phyloP scores from a whole-genome alignment of 768 basidiomycete genomes.

The Naganishia onofrii region DNA sequence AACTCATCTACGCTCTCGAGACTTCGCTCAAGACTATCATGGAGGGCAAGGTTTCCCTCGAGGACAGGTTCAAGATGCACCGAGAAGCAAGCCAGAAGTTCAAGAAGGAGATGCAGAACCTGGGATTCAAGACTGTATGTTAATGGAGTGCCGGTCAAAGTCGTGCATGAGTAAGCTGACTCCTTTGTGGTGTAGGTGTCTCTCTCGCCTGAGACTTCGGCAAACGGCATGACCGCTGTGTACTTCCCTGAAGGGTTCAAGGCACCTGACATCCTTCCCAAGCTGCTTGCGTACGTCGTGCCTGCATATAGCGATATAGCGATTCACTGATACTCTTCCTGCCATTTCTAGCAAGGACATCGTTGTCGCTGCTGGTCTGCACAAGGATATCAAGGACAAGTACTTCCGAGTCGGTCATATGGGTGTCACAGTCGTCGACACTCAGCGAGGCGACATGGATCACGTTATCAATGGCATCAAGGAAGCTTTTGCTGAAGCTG shows the following conservation, averaged over 20 bases:
- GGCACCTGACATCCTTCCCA: conserved; percentile 72
- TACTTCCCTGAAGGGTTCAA: conserved; percentile 80
- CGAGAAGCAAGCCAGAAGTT: conserved; percentile 65
- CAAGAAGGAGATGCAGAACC: conserved; percentile 63
- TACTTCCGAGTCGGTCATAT: conserved; percentile 95
- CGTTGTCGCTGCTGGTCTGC: conserved; percentile 83
- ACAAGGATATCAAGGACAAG: conserved; percentile 76
- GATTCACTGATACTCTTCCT: background rate
- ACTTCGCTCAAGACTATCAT: conserved; percentile 75
- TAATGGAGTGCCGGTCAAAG: background rate
- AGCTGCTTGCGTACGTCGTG: conserved; percentile 56
- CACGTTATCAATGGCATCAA: conserved; percentile 66
- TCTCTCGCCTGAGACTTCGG: conserved; percentile 61
- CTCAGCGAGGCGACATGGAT: conserved; percentile 70
- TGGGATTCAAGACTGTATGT: conserved; percentile 67
- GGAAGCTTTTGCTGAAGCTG: conserved; percentile 43
- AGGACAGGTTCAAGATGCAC: conserved; percentile 76
- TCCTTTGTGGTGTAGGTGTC: conserved; percentile 55
- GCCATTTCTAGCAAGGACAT: conserved; percentile 60
- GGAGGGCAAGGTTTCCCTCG: conserved; percentile 62
- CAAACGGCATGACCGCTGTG: conserved; percentile 94
- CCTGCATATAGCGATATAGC: no score
- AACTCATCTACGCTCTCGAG: conserved; percentile 87
- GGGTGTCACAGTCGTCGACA: conserved; percentile 77
- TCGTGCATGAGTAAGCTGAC: conserved; percentile 2